These are phyloP conservation scores for Eucalyptus lansdowneana DNA, from an alignment of 345 rosid genomes.

Conservation along the genomic window DNA sequence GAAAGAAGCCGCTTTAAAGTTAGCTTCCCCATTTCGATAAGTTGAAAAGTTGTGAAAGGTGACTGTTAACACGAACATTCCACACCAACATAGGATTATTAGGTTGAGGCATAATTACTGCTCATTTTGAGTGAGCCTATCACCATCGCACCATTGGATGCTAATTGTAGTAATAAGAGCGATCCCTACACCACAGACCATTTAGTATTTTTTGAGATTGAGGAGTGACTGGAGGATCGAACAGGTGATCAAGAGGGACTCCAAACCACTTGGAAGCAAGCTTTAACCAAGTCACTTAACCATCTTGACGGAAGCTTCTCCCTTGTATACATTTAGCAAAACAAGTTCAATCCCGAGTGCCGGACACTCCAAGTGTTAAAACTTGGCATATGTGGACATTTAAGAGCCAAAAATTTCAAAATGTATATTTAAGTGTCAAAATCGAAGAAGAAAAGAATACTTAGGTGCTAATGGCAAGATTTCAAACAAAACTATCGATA, in stretches of 20 bases:
- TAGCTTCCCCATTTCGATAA: background rate
- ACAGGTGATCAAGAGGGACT: background rate
- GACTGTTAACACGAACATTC: background rate
- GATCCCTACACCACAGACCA: background rate
- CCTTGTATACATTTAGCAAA: background rate
- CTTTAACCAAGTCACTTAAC: background rate
- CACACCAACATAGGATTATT: background rate
- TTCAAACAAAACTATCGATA: no score
- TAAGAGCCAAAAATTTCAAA: no score
- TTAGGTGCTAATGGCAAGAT: no score
- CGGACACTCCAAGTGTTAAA: no score
- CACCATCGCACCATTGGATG: background rate
- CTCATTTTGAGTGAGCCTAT: background rate
- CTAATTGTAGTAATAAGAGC: background rate
- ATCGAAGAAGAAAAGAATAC: no score
- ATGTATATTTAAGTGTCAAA: no score
- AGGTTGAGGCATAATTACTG: background rate
- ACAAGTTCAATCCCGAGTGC: background rate
- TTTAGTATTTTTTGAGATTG: background rate
- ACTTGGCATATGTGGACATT: no score
- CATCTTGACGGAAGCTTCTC: background rate
- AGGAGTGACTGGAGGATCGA: background rate
- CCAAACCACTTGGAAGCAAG: background rate
- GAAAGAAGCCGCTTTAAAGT: background rate
- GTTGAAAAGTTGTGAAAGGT: background rate